A percentile compares a stretch with the other conserved stretches of the same genome.
These are phyloP conservation scores for Lolium rigidum DNA, from an alignment of 176 grass and related monocot species.

Conservation along the genomic window DNA sequence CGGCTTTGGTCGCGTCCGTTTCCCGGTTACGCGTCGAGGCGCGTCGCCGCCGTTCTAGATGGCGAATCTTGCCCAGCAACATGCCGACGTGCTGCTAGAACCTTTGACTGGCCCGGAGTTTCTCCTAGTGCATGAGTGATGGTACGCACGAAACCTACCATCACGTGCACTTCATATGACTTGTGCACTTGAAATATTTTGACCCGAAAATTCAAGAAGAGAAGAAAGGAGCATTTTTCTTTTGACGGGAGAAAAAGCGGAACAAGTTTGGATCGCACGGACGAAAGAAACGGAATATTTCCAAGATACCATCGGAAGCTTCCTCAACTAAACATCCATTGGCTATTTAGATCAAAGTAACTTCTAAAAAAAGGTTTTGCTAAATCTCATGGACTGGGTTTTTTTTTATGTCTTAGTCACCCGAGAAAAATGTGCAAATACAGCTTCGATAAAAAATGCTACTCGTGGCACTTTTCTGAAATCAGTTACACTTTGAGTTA, in stretches of 20 bases:
- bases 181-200: neutral
- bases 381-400: too few species aligned
- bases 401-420: too few species aligned
- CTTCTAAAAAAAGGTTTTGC: too few species aligned
- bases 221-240: neutral
- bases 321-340: too few species aligned
- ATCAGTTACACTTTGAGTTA: too few species aligned
- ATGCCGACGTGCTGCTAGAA: neutral
- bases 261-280: neutral
- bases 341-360: too few species aligned
- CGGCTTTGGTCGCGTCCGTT: neutral
- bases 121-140: neutral
- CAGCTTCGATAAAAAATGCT: too few species aligned
- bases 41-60: neutral
- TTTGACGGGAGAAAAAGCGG: neutral
- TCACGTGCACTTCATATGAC: neutral
- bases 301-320: too few species aligned
- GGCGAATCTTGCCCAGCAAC: neutral
- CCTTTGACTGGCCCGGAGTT: neutral
- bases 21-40: neutral
- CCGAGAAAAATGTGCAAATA: too few species aligned
- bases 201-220: neutral
- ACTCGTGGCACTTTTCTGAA: too few species aligned
- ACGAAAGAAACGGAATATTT: too few species aligned
- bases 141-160: neutral